phyloP scores from a whole-genome alignment of 2,329 filamentous ascomycete genomes.

The Hysterium pulicare region DNA sequence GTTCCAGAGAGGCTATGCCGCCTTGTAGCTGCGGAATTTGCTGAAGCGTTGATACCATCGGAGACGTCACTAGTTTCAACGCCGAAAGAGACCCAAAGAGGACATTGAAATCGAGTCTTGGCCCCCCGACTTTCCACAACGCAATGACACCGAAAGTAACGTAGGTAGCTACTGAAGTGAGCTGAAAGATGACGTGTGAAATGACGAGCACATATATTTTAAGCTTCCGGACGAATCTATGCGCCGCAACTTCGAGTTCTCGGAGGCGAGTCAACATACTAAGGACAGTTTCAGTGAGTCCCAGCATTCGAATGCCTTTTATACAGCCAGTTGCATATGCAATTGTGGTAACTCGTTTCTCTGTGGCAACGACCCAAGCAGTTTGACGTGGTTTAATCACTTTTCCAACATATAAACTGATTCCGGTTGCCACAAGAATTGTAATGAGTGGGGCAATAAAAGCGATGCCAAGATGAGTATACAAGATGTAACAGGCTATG shows the following conservation, averaged over 20 bases:
- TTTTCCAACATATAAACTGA: constrained; percentile 13
- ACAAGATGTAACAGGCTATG: constrained; percentile 22
- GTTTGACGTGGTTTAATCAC: constrained; percentile 16
- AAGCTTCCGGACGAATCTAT: constrained; percentile 9
- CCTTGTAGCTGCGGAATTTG: constrained; percentile 14
- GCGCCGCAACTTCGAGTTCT: constrained; percentile 15
- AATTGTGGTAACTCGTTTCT: constrained; percentile 19
- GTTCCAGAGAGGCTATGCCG: constrained; percentile 17
- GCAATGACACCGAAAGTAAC: constrained; percentile 18
- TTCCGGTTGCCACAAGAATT: constrained; percentile 8
- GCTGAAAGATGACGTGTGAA: constrained; percentile 21
- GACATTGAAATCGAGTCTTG: constrained; percentile 13
- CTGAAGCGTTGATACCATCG: constrained; percentile 16
- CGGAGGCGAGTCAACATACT: constrained; percentile 16
- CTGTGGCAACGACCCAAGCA: constrained; percentile 18
- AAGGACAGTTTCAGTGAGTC: constrained; percentile 16
- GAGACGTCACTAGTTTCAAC: constrained; percentile 22
- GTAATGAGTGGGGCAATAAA: constrained; percentile 23
- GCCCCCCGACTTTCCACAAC: constrained; percentile 5
- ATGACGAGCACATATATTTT: constrained; percentile 15
- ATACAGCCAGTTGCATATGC: constrained; percentile 16
- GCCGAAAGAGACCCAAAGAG: constrained; percentile 25
- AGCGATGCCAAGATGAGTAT: constrained; percentile 19
- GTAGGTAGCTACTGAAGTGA: constrained; percentile 17
- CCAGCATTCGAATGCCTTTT: constrained; percentile 25